A percentile compares a stretch with the other conserved stretches of the same genome.
phyloP scores from a whole-genome alignment of 2,329 filamentous ascomycete genomes.

The Sarocladiaceae sp. region DNA sequence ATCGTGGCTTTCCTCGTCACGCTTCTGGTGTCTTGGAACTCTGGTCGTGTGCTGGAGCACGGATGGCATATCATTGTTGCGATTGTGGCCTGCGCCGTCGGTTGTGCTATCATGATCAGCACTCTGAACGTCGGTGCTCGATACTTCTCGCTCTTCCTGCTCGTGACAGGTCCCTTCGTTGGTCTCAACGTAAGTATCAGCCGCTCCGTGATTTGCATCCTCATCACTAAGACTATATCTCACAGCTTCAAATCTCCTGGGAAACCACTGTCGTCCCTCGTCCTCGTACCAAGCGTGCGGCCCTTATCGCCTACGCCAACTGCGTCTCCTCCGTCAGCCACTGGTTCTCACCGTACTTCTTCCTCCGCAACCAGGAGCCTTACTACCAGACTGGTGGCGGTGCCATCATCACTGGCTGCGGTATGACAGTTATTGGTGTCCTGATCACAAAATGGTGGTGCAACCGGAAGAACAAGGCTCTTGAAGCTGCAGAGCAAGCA shows the following conservation, averaged over 20 bases:
- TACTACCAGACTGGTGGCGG: slow-evolving; percentile 24
- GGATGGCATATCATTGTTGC: slow-evolving; percentile 34
- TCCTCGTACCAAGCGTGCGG: slow-evolving; percentile 33
- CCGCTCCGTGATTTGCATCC: slow-evolving; percentile 22
- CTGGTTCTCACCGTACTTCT: slow-evolving; percentile 36
- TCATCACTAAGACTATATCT: slow-evolving; percentile 1
- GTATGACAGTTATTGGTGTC: slow-evolving; percentile 15
- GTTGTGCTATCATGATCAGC: slow-evolving; percentile 35
- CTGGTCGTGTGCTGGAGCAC: slow-evolving; percentile 29
- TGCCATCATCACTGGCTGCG: slow-evolving; percentile 20
- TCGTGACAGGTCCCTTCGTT: neutral
- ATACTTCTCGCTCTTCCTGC: slow-evolving; percentile 32
- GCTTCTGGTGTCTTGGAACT: slow-evolving; percentile 30
- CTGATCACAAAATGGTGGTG: slow-evolving; percentile 17
- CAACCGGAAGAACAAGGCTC: slow-evolving; percentile 18
- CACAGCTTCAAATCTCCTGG: slow-evolving; percentile 35
- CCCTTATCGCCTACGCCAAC: slow-evolving; percentile 35
- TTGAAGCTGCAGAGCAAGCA: slow-evolving; percentile 13
- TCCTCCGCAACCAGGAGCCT: slow-evolving; percentile 21
- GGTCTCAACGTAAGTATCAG: neutral
- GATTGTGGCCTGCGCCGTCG: slow-evolving; percentile 28
- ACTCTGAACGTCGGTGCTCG: slow-evolving; percentile 33
- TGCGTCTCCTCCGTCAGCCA: slow-evolving; percentile 31
- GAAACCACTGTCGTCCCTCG: slow-evolving; percentile 34
- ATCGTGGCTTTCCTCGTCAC: slow-evolving; percentile 34